These are phyloP conservation scores for Scenedesmus sp. DNA, from an alignment of 163 green algal genomes.

Conservation along the genomic window DNA sequence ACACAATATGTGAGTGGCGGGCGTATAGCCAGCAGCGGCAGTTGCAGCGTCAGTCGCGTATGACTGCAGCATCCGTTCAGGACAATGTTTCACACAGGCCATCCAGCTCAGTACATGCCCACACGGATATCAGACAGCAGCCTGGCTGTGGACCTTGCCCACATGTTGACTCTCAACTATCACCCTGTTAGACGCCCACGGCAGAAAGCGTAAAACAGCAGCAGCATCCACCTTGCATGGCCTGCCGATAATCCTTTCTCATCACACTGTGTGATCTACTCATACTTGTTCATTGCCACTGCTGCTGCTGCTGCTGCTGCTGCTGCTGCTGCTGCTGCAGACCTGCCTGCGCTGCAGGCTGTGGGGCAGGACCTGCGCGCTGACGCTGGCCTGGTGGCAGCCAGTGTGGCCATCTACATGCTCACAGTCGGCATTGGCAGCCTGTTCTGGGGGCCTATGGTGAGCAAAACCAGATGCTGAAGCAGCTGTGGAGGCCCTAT, in stretches of 20 bases:
- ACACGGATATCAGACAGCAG: too few species aligned
- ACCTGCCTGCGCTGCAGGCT: not conserved
- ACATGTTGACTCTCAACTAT: too few species aligned
- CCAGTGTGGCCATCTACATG: slow-evolving; percentile 51
- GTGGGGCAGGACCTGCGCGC: slow-evolving; percentile 22
- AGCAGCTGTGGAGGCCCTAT: too few species aligned
- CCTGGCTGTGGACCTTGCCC: too few species aligned
- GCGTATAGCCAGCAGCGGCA: not conserved
- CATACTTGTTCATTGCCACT: not conserved
- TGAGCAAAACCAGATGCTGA: not conserved
- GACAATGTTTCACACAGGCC: too few species aligned
- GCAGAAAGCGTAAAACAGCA: too few species aligned
- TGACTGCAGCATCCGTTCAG: not conserved
- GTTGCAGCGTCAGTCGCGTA: not conserved
- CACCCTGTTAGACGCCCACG: too few species aligned
- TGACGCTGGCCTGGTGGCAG: slow-evolving; percentile 18
- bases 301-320: not conserved
- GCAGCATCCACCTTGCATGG: too few species aligned
- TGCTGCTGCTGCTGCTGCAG: slow-evolving; percentile 33
- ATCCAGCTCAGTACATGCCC: too few species aligned
- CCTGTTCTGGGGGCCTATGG: slow-evolving; percentile 31
- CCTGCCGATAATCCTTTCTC: too few species aligned
- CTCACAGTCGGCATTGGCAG: slow-evolving; percentile 20
- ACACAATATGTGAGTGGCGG: not conserved
- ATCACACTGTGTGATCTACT: not conserved